Evolutionary conservation across 2,329 filamentous ascomycete species (phyloP).

Genomic region (Dactylellina sp.): DNA sequence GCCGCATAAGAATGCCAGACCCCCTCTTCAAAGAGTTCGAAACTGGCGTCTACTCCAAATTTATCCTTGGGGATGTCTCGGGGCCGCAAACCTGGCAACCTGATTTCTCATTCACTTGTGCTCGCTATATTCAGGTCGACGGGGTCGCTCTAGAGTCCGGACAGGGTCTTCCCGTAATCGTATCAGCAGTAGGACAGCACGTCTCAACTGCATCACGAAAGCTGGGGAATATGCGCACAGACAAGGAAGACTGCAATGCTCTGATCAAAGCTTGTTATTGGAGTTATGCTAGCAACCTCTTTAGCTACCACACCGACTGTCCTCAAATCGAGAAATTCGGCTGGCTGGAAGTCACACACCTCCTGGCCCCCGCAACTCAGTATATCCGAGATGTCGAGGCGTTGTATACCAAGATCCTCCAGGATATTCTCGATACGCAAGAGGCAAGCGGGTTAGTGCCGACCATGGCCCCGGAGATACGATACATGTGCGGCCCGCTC

Average conservation of each 20-base stretch:
- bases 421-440: slow-evolving; percentile 67
- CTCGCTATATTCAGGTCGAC: slow-evolving; percentile 65
- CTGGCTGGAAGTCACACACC: slow-evolving; percentile 67
- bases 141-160: slow-evolving; percentile 61
- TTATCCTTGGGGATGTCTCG: slow-evolving; percentile 62
- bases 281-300: slow-evolving; percentile 65
- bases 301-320: slow-evolving; percentile 67
- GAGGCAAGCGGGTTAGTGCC: slow-evolving; percentile 66
- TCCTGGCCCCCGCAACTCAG: slow-evolving; percentile 66
- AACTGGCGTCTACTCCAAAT: slow-evolving; percentile 64
- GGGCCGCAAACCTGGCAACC: slow-evolving; percentile 63
- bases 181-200: slow-evolving; percentile 63
- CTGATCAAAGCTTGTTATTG: slow-evolving; percentile 66
- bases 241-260: slow-evolving; percentile 65
- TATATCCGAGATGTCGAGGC: slow-evolving; percentile 67
- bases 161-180: slow-evolving; percentile 62
- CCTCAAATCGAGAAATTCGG: slow-evolving; percentile 67
- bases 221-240: slow-evolving; percentile 64
- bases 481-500: slow-evolving; percentile 68
- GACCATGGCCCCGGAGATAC: slow-evolving; percentile 67
- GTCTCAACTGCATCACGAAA: slow-evolving; percentile 64
- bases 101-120: slow-evolving; percentile 65
- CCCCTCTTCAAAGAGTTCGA: slow-evolving; percentile 63
- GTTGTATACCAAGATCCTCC: slow-evolving; percentile 66
- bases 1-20: slow-evolving; percentile 64